Base-by-base conservation (phyloP, 2,329 filamentous ascomycete species). In the Sporothrix pseudoabietina region DNA sequence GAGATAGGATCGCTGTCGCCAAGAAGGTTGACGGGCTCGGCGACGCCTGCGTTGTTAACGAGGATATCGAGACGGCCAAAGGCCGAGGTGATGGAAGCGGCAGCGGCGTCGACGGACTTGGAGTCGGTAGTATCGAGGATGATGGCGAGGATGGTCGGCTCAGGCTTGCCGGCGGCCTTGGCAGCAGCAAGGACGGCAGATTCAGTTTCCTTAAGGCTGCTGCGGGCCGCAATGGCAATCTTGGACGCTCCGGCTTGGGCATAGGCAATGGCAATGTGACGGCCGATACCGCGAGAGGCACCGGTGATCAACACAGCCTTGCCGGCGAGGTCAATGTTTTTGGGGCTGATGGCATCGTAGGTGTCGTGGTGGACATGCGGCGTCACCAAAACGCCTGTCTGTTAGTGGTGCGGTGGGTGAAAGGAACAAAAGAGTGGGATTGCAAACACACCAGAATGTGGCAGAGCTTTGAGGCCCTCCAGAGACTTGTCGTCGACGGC, bases 331-430 rank as follows among this genome's bases (percentile, higher is more conserved):
- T 76, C 59, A 39, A 49, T 26, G 22, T 74, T 69, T 16, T 59
- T 41, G 14, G 74, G 63, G 30, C 61, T 41, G 63, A 75, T 75
- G 35, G 68, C 71, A 19, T 74, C 73, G 26, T 75, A 75, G 3
- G 74, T 75, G 78, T 81, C 52, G n/a, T 72, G 59, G 41, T 32
- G 55, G 8, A 30, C n/a, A n/a, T 65, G 70, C 14, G 19, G n/a
- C 10, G 69, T 71, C 69, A 71, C 10, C 52, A 49, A 8, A 22
- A 71, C 5, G 54, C 52, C 69, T 71, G 69, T 2, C 16, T n/a
- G 39, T n/a, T 10, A 59, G 52, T 10, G 1, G n/a, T 32, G 22
- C 14, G 7, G 26, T 6, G 9, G 12, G 47, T 9, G 2, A 26
- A 32, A 68, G 2, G 22, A 19, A 19, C 44, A 16, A 52, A 52